Base-by-base conservation (phyloP, 148 eudicot genomes). In the Salicornia ramosissima region DNA sequence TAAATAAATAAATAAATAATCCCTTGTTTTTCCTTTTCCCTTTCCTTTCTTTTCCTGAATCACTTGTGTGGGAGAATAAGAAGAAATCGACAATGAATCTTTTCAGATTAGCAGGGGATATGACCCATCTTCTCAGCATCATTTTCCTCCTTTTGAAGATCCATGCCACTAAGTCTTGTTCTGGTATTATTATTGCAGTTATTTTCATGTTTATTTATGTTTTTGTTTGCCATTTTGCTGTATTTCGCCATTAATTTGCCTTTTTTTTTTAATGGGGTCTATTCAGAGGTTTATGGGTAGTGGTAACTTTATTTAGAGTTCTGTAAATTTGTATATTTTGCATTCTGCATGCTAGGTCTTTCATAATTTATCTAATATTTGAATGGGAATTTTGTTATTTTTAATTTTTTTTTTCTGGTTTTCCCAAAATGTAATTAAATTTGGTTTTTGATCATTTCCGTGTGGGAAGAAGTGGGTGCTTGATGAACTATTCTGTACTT, bases 101-200 rank as follows among this genome's bases (percentile, higher is more conserved):
- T 1, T 80, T 85, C 73, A 80, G 88, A 47, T 71, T 85, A 54
- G 83, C 86, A 6, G 88, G 88, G 67, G 88, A 85, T 57, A 82
- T 82, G 83, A 82, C 86, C 56, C 88, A 85, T 70, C 83, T 82
- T 39, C 80, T 80, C 71, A 85, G 88, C 75, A 72, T 85, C 72
- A 73, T 85, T 18, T 69, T 85, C 40, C 80, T 85, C 29, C 80
- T 85, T 33, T 78, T 82, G 61, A 85, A 85, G 71, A 84, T 84
- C 65, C 87, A 78, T 24, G 80, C 83, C 49, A 81, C 75, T 53
- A 84, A 81, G 43, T 84, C 87, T 2, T 84, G 85, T 68, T 81
- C 85, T 57, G 87, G 87, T 84, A 81, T 10, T 36, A 0, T n/a
- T 10, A 6, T 62, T 19, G 43, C 19, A 60, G 16, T 22, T 18